These are phyloP conservation scores for Backusella circina DNA, from an alignment of 192 early-diverging fungal species.

Conservation along the genomic window DNA sequence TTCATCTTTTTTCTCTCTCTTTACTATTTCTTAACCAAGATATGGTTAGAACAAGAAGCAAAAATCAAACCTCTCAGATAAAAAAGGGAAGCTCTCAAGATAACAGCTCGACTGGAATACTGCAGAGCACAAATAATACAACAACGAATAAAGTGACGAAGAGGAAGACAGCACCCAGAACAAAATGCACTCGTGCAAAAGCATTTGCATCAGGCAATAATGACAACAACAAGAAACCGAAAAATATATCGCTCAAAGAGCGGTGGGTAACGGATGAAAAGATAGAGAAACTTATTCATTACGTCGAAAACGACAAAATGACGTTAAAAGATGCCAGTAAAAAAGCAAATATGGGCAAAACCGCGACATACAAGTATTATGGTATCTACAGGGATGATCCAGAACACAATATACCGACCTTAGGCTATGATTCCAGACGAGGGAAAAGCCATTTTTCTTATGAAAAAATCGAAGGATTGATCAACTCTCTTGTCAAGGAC, in stretches of 20 bases:
- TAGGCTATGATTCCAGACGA: neutral
- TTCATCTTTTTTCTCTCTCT: no score
- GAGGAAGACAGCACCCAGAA: no score
- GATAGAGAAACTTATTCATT: neutral
- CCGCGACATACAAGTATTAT: neutral
- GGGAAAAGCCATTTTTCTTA: neutral
- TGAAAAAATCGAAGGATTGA: neutral
- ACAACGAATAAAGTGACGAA: no score
- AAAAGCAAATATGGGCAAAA: neutral
- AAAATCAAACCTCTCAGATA: no score
- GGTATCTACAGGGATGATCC: neutral
- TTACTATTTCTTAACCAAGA: no score
- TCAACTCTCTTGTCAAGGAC: neutral
- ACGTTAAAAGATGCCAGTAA: neutral
- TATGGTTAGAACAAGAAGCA: no score
- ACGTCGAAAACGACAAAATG: neutral
- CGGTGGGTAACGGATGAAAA: neutral
- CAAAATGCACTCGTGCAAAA: no score
- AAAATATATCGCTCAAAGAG: neutral
- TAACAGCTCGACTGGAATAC: no score
- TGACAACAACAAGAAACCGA: neutral
- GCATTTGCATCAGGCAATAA: no score
- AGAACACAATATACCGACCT: neutral
- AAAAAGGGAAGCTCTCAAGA: no score
- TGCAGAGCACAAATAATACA: no score